Evolutionary conservation across 129 eudicot species (phyloP).

Genomic region (Centella asiatica): DNA sequence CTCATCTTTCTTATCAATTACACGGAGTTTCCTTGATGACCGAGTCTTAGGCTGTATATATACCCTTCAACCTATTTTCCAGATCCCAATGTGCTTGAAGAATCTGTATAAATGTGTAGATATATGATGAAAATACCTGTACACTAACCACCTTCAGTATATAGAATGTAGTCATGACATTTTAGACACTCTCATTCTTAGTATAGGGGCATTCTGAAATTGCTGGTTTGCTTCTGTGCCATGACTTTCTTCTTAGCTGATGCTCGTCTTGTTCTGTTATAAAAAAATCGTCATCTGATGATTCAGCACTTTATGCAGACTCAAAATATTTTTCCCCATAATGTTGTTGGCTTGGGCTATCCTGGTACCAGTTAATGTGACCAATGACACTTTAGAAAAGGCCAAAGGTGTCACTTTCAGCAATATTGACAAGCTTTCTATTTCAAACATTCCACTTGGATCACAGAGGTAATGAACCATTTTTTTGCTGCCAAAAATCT

Average conservation of each 20-base stretch:
- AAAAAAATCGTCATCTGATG: neutral
- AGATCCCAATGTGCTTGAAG: too few species aligned
- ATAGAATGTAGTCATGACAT: too few species aligned
- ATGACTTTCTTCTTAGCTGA: neutral
- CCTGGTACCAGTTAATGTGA: constrained; percentile 81
- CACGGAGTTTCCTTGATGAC: too few species aligned
- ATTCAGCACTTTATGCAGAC: constrained; percentile 38
- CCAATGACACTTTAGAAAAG: constrained; percentile 49
- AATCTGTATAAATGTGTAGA: too few species aligned
- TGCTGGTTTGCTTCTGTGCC: neutral
- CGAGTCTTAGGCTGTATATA: too few species aligned
- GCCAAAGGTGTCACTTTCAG: constrained; percentile 33
- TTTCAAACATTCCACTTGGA: constrained; percentile 71
- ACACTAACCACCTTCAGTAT: too few species aligned
- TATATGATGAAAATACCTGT: too few species aligned
- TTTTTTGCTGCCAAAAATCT: neutral
- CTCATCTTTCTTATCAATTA: too few species aligned
- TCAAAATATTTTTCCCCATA: constrained; percentile 87
- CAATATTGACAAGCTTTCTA: constrained; percentile 80
- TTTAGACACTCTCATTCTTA: too few species aligned
- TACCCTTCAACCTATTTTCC: too few species aligned
- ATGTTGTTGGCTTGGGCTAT: constrained; percentile 64
- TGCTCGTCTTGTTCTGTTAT: neutral
- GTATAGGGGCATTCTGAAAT: too few species aligned
- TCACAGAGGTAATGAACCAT: constrained; percentile 54